A percentile compares a stretch with the other conserved stretches of the same genome.
Conservation (phyloP, 495 filamentous ascomycete genomes). For the Podospora pseudocomata region DNA sequence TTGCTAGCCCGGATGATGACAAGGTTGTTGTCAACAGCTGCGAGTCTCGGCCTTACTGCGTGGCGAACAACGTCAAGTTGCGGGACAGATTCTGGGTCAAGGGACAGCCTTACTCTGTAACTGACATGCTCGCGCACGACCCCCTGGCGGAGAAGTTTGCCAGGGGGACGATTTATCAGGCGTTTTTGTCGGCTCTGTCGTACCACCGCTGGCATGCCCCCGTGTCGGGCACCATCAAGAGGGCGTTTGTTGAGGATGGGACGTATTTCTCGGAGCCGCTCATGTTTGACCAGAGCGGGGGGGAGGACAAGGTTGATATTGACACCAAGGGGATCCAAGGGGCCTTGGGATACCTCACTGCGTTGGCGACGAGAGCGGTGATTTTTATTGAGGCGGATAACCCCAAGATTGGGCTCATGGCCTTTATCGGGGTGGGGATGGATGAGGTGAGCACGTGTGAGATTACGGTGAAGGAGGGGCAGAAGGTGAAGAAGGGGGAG, state of each 20-base stretch:
- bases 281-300: conserved; percentile 31
- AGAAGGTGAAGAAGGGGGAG: conserved; percentile 61
- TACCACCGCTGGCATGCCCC: conserved; percentile 72
- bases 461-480: conserved; percentile 57
- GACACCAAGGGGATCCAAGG: conserved; percentile 34
- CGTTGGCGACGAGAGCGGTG: conserved; percentile 56
- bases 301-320: conserved; percentile 27
- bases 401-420: conserved; percentile 61
- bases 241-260: conserved; percentile 54
- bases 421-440: conserved; percentile 65
- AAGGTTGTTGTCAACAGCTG: conserved; percentile 61
- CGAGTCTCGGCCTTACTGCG: conserved; percentile 57
- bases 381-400: conserved; percentile 70
- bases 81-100: conserved; percentile 67
- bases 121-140: conserved; percentile 59
- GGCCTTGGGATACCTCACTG: conserved; percentile 58
- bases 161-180: conserved; percentile 64
- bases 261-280: conserved; percentile 67
- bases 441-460: conserved; percentile 68
- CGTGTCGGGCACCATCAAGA: conserved; percentile 54
- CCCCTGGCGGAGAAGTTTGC: conserved; percentile 50
- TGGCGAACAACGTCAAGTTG: conserved; percentile 38
- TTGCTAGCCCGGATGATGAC: conserved; percentile 52
- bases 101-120: conserved; percentile 59
- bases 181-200: conserved; percentile 59